Base-by-base conservation (phyloP, 1,139 yeast genomes). In the Yamadazyma sp. region DNA sequence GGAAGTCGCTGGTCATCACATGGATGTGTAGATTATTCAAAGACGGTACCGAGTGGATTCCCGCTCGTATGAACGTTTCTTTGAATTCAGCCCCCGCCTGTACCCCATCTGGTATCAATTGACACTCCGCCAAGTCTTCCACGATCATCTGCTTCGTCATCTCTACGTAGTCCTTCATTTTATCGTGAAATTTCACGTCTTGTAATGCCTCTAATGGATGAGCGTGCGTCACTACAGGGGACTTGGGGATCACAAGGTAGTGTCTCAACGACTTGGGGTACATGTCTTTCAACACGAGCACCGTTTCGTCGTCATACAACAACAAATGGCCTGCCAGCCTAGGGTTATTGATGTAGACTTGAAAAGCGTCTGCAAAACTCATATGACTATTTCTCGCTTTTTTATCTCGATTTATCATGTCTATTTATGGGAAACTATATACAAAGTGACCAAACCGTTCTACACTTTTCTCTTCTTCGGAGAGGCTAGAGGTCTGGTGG, bases 1-100 rank as follows among this genome's bases (percentile, higher is more conserved):
- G 51, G 52, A 83, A 73, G 57, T 86, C 95, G 35, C 62, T 68
- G 0, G 90, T 78, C 35, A 86, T 69, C 11, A 86, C 78, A 61
- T 86, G 95, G 20, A 86, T 64, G 52, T 86, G 95, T 27, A 86
- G 54, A 52, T 86, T 84, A 33, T 59, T 59, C 70, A 86, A 54
- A 1, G 90, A 82, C 2, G 95, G 95, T 2, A 73, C 72, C 2
- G 85, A 62, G 57, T 86, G 95, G 16, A 86, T 72, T 0, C 95
- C 94, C 2, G 70, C 73, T 42, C 64, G 64, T n/a, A 86, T 62
- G 41, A 70, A 74, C 0, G 53, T 49, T 8, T 61, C 60, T 18
- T 60, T 51, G 34, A 65, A 62, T 21, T 53, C 51, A 11, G 41
- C 24, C 27, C 37, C 27, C 11, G 16, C 36, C 43, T 34, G 41